Evolutionary conservation across 352 stramenopile genomes (phyloP).

Genomic region (Phytophthora capsici): DNA sequence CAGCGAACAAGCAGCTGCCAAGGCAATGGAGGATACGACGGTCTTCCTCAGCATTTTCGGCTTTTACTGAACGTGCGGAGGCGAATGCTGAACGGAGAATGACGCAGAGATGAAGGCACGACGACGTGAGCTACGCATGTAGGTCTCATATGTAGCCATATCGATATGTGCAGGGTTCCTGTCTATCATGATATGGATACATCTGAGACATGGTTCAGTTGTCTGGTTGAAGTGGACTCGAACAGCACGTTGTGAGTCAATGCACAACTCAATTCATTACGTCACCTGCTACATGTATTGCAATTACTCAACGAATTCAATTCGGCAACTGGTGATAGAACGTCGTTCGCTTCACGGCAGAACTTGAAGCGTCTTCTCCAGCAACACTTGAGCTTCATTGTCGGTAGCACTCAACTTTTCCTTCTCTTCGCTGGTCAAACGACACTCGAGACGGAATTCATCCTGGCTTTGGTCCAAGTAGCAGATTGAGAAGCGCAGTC

Average conservation of each 20-base stretch:
- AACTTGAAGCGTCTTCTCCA: slow-evolving; percentile 1
- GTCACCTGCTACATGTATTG: too few relatives aligned
- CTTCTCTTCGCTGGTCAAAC: slow-evolving; percentile 8
- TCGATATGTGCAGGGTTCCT: slow-evolving; percentile 22
- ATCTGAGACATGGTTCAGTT: slow-evolving; percentile 14
- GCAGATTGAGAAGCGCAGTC: slow-evolving; percentile 12
- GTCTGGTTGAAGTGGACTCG: slow-evolving; percentile 29
- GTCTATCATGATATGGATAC: slow-evolving; percentile 34
- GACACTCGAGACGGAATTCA: slow-evolving; percentile 26
- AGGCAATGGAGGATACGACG: slow-evolving; percentile 10
- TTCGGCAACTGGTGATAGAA: too few relatives aligned
- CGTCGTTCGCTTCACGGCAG: slow-evolving; percentile 5
- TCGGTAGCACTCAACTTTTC: neutral
- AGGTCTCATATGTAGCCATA: slow-evolving; percentile 1
- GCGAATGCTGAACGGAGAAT: slow-evolving; percentile 15
- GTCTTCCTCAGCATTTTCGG: slow-evolving; percentile 18
- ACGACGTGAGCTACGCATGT: slow-evolving; percentile 21
- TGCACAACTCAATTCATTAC: too few relatives aligned
- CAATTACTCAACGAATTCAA: too few relatives aligned
- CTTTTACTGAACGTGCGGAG: neutral
- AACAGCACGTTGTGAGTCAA: neutral
- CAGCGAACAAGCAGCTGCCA: slow-evolving; percentile 25
- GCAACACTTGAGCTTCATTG: slow-evolving; percentile 14
- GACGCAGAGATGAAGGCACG: slow-evolving; percentile 14
- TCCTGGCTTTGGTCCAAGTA: slow-evolving; percentile 15